Evolutionary conservation across 129 eudicot species (phyloP), one percentile per base, ranked within the genome.

Genomic region (Gnaphalium uliginosum): DNA sequence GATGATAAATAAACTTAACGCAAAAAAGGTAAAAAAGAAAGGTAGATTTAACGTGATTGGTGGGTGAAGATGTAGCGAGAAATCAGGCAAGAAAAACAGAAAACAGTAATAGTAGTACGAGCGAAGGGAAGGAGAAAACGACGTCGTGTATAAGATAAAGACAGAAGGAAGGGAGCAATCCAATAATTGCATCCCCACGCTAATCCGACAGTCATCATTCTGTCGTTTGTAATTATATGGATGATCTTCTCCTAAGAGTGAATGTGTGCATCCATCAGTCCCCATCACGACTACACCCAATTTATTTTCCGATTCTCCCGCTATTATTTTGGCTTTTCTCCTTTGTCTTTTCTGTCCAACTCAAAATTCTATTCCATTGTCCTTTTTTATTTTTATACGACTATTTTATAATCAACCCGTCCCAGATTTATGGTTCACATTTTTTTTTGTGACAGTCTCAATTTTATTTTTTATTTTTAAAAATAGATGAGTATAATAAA

Each of bases 131-230:
- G 30, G 18, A 23, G 79, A 78, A 80, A 77, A 77, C 83, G 85
- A 80, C 85, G 77, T 69, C 81, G 74, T 69, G 53, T 69, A 43
- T 43, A 41, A 39, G 74, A 18, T 67, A 66, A 63, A 66, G 79
- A 24, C 15, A 2, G 37, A 13, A 43, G 30, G 24, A 25, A 26
- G 79, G 81, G 62, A 72, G 83, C 89, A 83, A 69, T 67, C 86
- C 87, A 86, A 86, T 86, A 82, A 86, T 86, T 86, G 87, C 78
- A 72, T 50, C 72, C 78, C 81, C 90, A 86, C 90, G 87, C 90
- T 86, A 76, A 53, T 48, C 87, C 90, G 90, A 83, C 89, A 86
- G n/a, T 75, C 85, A 83, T 86, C 24, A 86, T 82, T 75, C 62
- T 86, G 85, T 86, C 83, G 53, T 71, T 62, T 79, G 72, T 63